Evolutionary conservation across 805 yeast genomes (phyloP).

Genomic region (Pichia deserticola): DNA sequence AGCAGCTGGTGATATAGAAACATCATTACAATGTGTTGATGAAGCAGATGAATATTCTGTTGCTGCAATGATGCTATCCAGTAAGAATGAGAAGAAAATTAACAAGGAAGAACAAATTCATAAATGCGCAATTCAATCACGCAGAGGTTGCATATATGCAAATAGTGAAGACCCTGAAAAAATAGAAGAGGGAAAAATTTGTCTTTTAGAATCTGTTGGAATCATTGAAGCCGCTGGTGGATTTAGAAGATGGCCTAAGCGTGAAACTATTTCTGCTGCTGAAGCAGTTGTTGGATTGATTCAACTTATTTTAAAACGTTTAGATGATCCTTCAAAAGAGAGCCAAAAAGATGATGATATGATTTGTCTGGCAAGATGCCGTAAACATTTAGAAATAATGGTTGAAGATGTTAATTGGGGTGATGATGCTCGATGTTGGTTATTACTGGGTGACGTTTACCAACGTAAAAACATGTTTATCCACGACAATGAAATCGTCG

Average conservation of each 20-base stretch:
- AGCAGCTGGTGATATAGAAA: constrained; percentile 44
- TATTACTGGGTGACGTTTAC: not conserved
- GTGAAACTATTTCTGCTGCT: not conserved
- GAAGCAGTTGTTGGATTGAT: constrained; percentile 6
- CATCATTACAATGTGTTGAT: constrained; percentile 61
- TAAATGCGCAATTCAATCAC: constrained; percentile 1
- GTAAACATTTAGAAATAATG: constrained; percentile 1
- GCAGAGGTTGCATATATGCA: constrained; percentile 5
- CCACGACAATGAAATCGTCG: not conserved
- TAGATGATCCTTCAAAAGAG: not conserved
- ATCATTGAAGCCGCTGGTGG: not conserved
- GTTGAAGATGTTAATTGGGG: not conserved
- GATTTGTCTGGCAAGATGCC: not conserved
- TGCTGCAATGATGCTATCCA: not conserved
- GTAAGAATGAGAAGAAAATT: not conserved
- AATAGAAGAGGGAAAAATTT: not conserved
- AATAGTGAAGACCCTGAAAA: not conserved
- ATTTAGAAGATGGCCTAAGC: not conserved
- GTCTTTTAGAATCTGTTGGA: not conserved
- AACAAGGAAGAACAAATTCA: not conserved
- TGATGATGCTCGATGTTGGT: not conserved
- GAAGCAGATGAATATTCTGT: constrained; percentile 48
- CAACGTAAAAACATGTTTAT: not conserved
- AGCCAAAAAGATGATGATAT: not conserved
- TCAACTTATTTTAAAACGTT: not conserved